phyloP scores from a whole-genome alignment of 2,329 filamentous ascomycete species.

The Davidsoniella eucalypti region DNA sequence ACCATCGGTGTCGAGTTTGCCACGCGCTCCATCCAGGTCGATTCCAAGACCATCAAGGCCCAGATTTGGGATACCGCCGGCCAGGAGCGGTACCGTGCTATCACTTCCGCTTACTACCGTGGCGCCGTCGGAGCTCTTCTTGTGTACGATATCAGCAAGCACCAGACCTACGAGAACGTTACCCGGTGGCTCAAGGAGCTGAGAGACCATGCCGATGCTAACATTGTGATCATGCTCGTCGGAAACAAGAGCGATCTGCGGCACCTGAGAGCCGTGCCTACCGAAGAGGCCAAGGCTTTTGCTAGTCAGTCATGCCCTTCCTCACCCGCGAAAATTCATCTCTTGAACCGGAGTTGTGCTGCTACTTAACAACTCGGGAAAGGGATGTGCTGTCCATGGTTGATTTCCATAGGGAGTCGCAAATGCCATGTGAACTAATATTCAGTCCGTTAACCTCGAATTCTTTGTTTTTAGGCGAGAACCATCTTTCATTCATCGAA shows the following conservation, averaged over 20 bases:
- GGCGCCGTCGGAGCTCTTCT: slow-evolving; percentile 93
- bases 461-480: slow-evolving; percentile 50
- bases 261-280: slow-evolving; percentile 89
- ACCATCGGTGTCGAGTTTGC: slow-evolving; percentile 99
- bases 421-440: slow-evolving; percentile 13
- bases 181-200: slow-evolving; percentile 98
- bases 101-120: slow-evolving; percentile 97
- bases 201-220: slow-evolving; percentile 91
- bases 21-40: slow-evolving; percentile 94
- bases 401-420: background rate
- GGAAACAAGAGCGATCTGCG: slow-evolving; percentile 99
- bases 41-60: slow-evolving; percentile 99
- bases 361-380: background rate
- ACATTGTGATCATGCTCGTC: slow-evolving; percentile 99
- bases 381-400: too few species aligned
- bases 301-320: slow-evolving; percentile 47
- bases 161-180: slow-evolving; percentile 98
- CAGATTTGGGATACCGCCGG: slow-evolving; percentile 99
- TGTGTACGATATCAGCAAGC: slow-evolving; percentile 99
- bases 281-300: slow-evolving; percentile 95
- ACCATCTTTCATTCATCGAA: slow-evolving; percentile 97
- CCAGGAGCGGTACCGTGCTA: slow-evolving; percentile 96
- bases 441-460: slow-evolving; percentile 13
- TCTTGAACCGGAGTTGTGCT: background rate
- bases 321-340: background rate